These are phyloP conservation scores for Globisporangium splendens DNA, from an alignment of 352 stramenopile species.

Conservation along the genomic window DNA sequence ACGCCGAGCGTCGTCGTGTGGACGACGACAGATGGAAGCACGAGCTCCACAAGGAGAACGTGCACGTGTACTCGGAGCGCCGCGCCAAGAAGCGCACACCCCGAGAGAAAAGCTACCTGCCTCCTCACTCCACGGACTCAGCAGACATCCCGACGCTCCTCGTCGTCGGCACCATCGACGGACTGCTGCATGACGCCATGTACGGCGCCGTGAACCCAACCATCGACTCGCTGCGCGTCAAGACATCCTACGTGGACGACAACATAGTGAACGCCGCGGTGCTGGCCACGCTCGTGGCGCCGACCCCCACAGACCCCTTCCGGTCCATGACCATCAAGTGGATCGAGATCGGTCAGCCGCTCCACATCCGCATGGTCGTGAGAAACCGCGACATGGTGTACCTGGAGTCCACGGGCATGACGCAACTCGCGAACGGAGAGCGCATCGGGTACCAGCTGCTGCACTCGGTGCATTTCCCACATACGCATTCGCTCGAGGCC, in stretches of 20 bases:
- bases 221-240: conserved; percentile 41
- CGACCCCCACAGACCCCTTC: conserved; percentile 46
- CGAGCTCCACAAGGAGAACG: conserved; percentile 2
- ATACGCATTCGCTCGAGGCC: too few relatives aligned
- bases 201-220: conserved; percentile 42
- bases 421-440: too few relatives aligned
- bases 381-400: too few relatives aligned
- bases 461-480: too few relatives aligned
- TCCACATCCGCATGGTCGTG: conserved; percentile 35
- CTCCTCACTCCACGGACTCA: neutral
- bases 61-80: conserved; percentile 3
- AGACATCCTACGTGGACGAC: conserved; percentile 45
- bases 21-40: too few relatives aligned
- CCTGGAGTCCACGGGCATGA: too few relatives aligned
- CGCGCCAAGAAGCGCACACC: neutral
- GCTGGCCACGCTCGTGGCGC: conserved; percentile 38
- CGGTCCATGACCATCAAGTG: conserved; percentile 55
- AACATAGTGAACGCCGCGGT: conserved; percentile 46
- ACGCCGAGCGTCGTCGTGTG: too few relatives aligned
- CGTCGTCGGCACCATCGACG: conserved; percentile 45
- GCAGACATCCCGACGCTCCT: conserved; percentile 36
- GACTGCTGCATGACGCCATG: conserved; percentile 54
- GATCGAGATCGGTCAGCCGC: conserved; percentile 39
- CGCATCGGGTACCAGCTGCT: too few relatives aligned
- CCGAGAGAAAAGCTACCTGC: neutral